Evolutionary conservation across 768 basidiomycete genomes (phyloP).

Genomic region (Rhodosporidiobolus sp.): DNA sequence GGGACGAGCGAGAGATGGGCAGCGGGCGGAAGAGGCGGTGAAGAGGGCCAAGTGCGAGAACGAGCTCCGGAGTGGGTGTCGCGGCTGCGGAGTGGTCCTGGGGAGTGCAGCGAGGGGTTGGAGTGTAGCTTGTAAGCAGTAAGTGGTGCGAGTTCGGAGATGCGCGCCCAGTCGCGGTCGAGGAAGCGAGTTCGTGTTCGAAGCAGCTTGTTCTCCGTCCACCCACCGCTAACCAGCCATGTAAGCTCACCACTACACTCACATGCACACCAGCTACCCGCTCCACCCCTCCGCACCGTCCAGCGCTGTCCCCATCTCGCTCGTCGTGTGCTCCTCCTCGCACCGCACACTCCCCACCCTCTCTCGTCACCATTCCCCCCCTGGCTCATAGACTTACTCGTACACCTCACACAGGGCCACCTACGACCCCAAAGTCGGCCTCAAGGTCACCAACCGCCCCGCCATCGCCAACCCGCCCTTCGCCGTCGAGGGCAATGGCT

Average conservation of each 20-base stretch:
- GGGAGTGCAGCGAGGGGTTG: not conserved
- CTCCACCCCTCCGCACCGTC: no score
- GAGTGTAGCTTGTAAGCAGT: not conserved
- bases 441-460: constrained; percentile 59
- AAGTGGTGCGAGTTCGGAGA: not conserved
- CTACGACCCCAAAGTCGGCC: constrained; percentile 36
- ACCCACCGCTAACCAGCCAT: not conserved
- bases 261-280: no score
- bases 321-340: no score
- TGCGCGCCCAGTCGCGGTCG: not conserved
- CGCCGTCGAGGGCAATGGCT: constrained; percentile 73
- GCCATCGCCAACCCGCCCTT: constrained; percentile 83
- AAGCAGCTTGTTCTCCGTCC: not conserved
- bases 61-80: no score
- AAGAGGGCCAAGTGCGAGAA: not conserved
- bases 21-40: not conserved
- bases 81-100: not conserved
- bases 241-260: not conserved
- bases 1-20: not conserved
- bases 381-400: no score
- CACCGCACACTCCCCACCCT: not conserved
- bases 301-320: no score
- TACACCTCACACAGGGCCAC: constrained; percentile 2
- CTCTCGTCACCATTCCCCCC: not conserved
- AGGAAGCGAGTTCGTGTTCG: no score